Conservation (phyloP, 2,329 filamentous ascomycete genomes). For the Trichoderma semiorbis region DNA sequence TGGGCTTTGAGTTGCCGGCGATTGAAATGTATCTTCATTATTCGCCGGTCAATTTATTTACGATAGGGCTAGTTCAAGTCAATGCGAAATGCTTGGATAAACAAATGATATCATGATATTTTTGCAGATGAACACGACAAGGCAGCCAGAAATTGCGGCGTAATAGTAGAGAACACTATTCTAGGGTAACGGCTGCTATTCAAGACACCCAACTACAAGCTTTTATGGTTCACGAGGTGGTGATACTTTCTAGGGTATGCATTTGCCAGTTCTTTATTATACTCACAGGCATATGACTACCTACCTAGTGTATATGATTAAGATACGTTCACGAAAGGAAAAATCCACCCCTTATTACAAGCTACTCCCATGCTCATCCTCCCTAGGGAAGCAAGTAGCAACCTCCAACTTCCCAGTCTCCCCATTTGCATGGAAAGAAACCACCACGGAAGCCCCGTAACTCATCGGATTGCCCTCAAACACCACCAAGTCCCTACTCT, state of each 20-base stretch:
- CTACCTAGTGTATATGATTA: no score
- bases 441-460: constrained; percentile 37
- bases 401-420: constrained; percentile 29
- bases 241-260: neutral
- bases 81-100: neutral
- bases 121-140: no score
- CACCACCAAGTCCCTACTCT: constrained; percentile 38
- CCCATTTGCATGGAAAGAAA: constrained; percentile 33
- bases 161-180: no score
- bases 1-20: neutral
- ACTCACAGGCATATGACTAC: neutral
- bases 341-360: neutral
- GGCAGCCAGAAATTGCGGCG: no score
- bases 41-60: neutral
- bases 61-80: neutral
- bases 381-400: constrained; percentile 32
- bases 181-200: neutral
- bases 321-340: neutral
- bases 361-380: neutral
- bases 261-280: neutral
- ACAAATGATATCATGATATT: no score
- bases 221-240: neutral
- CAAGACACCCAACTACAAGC: neutral
- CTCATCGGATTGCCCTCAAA: constrained; percentile 42
- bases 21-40: neutral